Base-by-base conservation (phyloP, 78 protist genomes). In the Capsaspora owczarzaki region DNA sequence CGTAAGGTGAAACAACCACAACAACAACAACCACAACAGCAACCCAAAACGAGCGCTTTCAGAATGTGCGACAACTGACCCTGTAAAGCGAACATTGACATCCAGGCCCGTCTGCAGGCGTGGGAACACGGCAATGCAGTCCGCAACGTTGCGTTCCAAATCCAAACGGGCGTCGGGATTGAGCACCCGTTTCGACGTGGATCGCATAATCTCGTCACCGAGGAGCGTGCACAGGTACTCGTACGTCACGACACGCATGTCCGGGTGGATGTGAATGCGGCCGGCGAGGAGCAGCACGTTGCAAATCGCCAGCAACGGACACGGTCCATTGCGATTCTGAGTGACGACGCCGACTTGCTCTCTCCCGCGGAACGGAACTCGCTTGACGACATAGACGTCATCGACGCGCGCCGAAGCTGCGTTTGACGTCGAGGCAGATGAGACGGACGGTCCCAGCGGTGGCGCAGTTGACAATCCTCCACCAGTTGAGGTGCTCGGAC, bases 81-180 rank as follows among this genome's bases (percentile, higher is more conserved):
- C 23, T 8, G 72, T 6, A 25, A 63, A 63, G 20, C 41, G 72
- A 8, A 63, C 72, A 14, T 63, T 63, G 6, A 63, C 72, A 41
- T 63, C 72, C 72, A 63, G 41, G 20, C 72, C 72, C 72, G 72
- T 63, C 19, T 63, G 72, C 72, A 63, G 72, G 42, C 19, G 4
- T 4, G 72, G 72, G 41, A 63, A 63, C 40, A 25, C 35, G 25
- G 6, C 12, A 41, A 63, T 22, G 40, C 72, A 63, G 72, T 63
- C 72, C 25, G 27, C 41, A 3, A 63, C 12, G 19, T 63, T 63
- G n/a, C 41, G 72, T 41, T 35, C 72, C n/a, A 6, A 4, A 41
- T 63, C 41, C 23, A 41, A 20, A 1, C 33, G 42, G 4, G 66
- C 4, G 1, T 63, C 72, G 43, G 42, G 42, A 16, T 4, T 12